Evolutionary conservation across 352 stramenopile genomes (phyloP).

Genomic region (Globisporangium iwayamae): DNA sequence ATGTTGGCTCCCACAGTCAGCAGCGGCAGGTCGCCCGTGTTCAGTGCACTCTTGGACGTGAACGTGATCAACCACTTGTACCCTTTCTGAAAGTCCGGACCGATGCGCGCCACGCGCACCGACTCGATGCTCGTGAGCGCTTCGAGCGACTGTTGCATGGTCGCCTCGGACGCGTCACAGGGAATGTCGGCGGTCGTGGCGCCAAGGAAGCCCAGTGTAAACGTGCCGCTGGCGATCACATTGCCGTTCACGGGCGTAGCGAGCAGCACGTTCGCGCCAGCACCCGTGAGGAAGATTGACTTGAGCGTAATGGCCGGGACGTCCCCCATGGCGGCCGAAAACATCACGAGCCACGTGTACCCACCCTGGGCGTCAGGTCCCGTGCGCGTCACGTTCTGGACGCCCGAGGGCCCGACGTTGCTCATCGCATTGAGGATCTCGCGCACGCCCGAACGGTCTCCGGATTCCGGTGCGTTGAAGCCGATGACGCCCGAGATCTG

Average conservation of each 20-base stretch:
- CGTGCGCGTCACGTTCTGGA: constrained; percentile 60
- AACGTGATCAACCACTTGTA: constrained; percentile 84
- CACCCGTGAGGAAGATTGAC: constrained; percentile 67
- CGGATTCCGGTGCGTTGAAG: constrained; percentile 61
- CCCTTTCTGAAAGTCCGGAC: constrained; percentile 50
- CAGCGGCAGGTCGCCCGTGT: constrained; percentile 56
- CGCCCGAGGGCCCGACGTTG: constrained; percentile 57
- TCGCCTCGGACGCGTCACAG: constrained; percentile 66
- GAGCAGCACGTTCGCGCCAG: constrained; percentile 64
- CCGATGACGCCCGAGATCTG: constrained; percentile 92
- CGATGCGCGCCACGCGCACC: constrained; percentile 53
- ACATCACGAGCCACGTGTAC: constrained; percentile 92
- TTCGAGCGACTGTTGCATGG: constrained; percentile 61
- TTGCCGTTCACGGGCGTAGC: constrained; percentile 59
- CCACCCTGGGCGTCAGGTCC: constrained; percentile 76
- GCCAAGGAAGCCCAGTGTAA: constrained; percentile 89
- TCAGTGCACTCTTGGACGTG: constrained; percentile 42
- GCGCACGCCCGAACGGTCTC: constrained; percentile 42
- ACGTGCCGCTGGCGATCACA: constrained; percentile 79
- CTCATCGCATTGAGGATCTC: constrained; percentile 82
- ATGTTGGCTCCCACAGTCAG: constrained; percentile 44
- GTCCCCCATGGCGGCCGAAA: constrained; percentile 63
- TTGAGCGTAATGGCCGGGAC: constrained; percentile 56
- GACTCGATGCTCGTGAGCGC: constrained; percentile 53
- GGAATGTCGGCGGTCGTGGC: constrained; percentile 86